These are phyloP conservation scores for Gleditsia sinensis DNA, from an alignment of 306 rosid species.

Conservation along the genomic window DNA sequence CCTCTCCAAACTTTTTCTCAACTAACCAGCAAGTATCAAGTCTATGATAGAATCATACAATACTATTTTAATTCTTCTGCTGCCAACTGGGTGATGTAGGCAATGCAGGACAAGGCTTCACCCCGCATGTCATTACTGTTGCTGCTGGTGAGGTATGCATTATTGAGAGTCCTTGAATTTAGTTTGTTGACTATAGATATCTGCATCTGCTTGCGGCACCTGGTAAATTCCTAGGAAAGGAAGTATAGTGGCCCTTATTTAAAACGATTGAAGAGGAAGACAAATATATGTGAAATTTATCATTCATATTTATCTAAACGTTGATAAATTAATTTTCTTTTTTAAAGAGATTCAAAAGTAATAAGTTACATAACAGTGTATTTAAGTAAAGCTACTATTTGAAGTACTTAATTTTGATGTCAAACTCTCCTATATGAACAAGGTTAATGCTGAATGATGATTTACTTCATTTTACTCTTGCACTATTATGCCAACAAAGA, in stretches of 20 bases:
- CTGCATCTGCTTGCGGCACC: not conserved
- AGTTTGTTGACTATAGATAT: slow-evolving; percentile 16
- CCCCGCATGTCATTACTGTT: slow-evolving; percentile 75
- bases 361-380: no score
- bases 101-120: slow-evolving; percentile 83
- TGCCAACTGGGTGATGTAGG: slow-evolving; percentile 60
- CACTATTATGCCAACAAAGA: no score
- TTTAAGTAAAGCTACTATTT: no score
- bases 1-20: not conserved
- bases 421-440: not conserved
- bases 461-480: no score
- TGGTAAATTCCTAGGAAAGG: not conserved
- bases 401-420: no score
- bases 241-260: not conserved
- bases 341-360: no score
- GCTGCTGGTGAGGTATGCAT: slow-evolving; percentile 87
- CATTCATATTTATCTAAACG: no score
- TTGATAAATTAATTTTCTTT: no score
- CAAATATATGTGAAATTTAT: no score
- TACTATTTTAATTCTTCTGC: slow-evolving; percentile 28
- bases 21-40: not conserved
- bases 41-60: slow-evolving; percentile 15
- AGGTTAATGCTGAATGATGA: no score
- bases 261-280: no score
- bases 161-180: slow-evolving; percentile 22